A percentile compares a stretch with the other conserved stretches of the same genome.
These are phyloP conservation scores for Tricholoma sp. DNA, from an alignment of 768 basidiomycete species.

Conservation along the genomic window DNA sequence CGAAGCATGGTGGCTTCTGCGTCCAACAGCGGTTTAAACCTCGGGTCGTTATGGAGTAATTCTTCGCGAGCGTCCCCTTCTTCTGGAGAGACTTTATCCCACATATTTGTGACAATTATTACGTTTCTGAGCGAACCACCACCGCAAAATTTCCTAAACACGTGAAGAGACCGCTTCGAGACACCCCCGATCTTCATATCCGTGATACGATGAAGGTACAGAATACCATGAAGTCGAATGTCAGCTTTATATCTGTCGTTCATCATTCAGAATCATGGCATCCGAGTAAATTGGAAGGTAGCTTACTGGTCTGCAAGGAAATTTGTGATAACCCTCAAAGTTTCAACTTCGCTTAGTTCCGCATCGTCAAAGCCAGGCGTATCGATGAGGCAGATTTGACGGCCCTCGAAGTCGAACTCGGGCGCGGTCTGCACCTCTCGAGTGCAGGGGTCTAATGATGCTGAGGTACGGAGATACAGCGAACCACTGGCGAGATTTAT, in stretches of 20 bases:
- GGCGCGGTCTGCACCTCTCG: background rate
- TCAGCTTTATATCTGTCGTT: conserved; percentile 10
- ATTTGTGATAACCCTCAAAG: conserved; percentile 23
- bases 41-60: conserved; percentile 3
- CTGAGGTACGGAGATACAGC: background rate
- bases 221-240: conserved; percentile 29
- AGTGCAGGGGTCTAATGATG: background rate
- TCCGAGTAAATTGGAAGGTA: background rate
- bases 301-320: background rate
- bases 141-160: conserved; percentile 40
- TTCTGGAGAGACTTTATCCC: conserved; percentile 29
- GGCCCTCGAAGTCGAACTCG: conserved; percentile 24
- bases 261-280: background rate
- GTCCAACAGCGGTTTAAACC: conserved; percentile 35
- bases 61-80: conserved; percentile 25
- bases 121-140: conserved; percentile 37
- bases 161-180: conserved; percentile 34
- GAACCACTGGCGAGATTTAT: conserved; percentile 1
- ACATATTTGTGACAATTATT: conserved; percentile 40
- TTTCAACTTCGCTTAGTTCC: conserved; percentile 21
- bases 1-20: conserved; percentile 23
- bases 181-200: conserved; percentile 33
- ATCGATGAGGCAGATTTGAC: conserved; percentile 27
- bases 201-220: conserved; percentile 34
- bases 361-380: conserved; percentile 40